Evolutionary conservation across 2,329 filamentous ascomycete species (phyloP), one percentile per base, ranked within the genome.

Genomic region (Exophiala dermatitidis): DNA sequence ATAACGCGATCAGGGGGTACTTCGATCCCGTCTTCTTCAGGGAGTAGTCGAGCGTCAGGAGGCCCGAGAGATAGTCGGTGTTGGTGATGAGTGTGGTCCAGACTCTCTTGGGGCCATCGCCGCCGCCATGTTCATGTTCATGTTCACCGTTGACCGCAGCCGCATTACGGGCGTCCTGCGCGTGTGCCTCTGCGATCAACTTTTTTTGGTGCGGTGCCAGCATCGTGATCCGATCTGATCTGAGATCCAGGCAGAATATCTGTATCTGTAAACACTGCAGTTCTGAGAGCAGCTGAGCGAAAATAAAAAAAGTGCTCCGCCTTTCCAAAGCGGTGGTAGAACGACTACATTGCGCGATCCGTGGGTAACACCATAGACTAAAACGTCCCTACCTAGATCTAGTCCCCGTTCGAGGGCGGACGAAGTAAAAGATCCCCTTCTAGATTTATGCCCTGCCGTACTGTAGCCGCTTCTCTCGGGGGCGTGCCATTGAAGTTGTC

Each of bases 41-140:
- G 42, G 86, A 88, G 71, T 86, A 81, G 66, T 90, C 79, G 57
- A 95, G 84, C 1, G 88, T 89, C 50, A 95, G 77, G 47, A 95
- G 83, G 44, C 90, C 90, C 4, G 86, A 79, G 56, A 95, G 82
- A 70, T 95, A 95, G 63, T 78, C 77, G 46, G 81, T 82, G 72
- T 93, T 94, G 55, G 89, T 95, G 67, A 95, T 90, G 61, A 95
- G 78, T 7, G 84, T 87, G 30, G 87, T 88, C 88, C 88, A 95
- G 67, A 93, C 88, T 88, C 68, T 66, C 49, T 62, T 60, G 9
- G 53, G 46, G 19, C 19, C 19, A 19, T 19, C 19, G 19, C 19
- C 19, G 19, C 19, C 19, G 19, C 19, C 19, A 19, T 19, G 19
- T 19, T 19, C 19, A 19, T 19, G 19, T 19, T 19, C 19, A 19